Evolutionary conservation across 768 basidiomycete genomes (phyloP), one percentile per base, ranked within the genome.

Genomic region (Russula vinacea): DNA sequence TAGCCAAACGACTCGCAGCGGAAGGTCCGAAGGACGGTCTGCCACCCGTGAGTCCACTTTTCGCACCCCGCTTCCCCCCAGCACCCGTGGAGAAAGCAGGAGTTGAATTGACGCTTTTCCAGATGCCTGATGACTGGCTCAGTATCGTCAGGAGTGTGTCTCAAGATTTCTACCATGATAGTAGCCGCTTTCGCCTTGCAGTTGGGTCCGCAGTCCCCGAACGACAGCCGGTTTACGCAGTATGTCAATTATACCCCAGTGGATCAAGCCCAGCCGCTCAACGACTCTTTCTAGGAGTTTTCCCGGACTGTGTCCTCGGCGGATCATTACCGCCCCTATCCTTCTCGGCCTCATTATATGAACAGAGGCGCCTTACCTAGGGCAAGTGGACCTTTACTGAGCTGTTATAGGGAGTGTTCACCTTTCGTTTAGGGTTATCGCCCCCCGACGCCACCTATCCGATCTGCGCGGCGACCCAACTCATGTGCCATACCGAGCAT

Each of bases 361-460:
- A 53, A 32, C 33, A 54, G 51, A 40, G 53, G 37, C 13, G 49
- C 61, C n/a, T 8, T 62, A 6, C 60, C 67, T 9, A 60, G 52
- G 59, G 67, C 55, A 65, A 17, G 66, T 62, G 17, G 62, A 11
- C 37, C 26, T 33, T 32, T 45, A 13, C 39, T 29, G 29, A 32
- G 16, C 11, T 45, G 47, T 32, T 29, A 11, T 47, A 17, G 40
- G 33, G n/a, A n/a, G 32, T 47, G 35, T 45, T 44, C 22, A 59
- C 37, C 45, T 35, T 32, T 54, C 54, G 3, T 17, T 8, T 55
- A 75, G 74, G 58, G 54, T 45, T 75, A 73, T 67, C 72, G 74
- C 26, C 74, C 74, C 35, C 74, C 74, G 16, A 75, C 74, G 17
- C 74, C 74, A 51, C 74, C 74, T 22, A 60, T 71, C 3, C 70